These are phyloP conservation scores for Plantago major DNA, from an alignment of 257 asterid species.

Conservation along the genomic window DNA sequence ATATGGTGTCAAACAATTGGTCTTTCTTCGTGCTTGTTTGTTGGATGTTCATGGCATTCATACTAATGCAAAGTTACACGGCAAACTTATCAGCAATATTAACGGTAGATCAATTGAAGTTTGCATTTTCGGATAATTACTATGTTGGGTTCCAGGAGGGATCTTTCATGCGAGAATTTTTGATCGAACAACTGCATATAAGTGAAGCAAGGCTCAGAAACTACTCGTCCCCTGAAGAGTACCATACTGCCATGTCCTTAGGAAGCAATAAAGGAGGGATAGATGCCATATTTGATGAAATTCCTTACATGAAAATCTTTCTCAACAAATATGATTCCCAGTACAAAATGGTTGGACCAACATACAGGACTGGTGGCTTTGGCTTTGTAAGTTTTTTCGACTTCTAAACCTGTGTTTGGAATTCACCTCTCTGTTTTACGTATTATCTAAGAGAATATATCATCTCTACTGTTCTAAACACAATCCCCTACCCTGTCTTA, in stretches of 20 bases:
- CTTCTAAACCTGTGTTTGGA: no score
- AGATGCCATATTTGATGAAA: constrained; percentile 29
- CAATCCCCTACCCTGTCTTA: no score
- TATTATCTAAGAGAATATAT: no score
- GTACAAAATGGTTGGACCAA: constrained; percentile 22
- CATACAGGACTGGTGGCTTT: constrained; percentile 26
- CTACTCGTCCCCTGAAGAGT: constrained; percentile 19
- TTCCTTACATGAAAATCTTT: constrained; percentile 31
- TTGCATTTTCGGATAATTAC: constrained; percentile 14
- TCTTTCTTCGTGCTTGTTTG: constrained; percentile 28
- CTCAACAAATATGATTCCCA: constrained; percentile 13
- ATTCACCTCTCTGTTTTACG: no score
- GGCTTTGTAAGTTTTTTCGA: constrained; percentile 30
- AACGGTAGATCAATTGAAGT: constrained; percentile 33
- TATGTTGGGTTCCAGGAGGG: constrained; percentile 24
- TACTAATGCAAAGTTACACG: constrained; percentile 43
- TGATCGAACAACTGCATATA: constrained; percentile 12
- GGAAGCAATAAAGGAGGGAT: constrained; percentile 34
- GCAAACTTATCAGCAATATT: constrained; percentile 38
- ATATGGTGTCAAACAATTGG: constrained; percentile 33
- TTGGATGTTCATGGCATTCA: constrained; percentile 34
- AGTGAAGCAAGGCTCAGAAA: constrained; percentile 13
- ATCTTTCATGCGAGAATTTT: constrained; percentile 20
- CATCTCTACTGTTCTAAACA: no score
- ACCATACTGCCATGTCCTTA: constrained; percentile 18